phyloP scores from a whole-genome alignment of 2,329 filamentous ascomycete genomes.

The Pseudohalonectria lignicola region DNA sequence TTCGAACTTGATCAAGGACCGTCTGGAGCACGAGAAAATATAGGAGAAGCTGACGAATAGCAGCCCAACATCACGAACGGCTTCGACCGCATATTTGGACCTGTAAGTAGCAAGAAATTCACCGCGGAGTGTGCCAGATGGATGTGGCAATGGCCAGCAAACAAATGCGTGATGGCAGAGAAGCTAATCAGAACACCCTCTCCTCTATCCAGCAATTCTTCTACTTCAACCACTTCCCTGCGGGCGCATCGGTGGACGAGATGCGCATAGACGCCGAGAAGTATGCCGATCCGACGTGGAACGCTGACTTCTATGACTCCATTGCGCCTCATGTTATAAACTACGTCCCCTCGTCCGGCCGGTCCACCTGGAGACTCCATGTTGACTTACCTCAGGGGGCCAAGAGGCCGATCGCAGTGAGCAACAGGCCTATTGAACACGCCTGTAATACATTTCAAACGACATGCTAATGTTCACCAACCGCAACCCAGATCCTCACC shows the following conservation, averaged over 20 bases:
- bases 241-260: constrained; percentile 29
- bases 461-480: neutral
- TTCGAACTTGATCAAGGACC: too few relatives aligned
- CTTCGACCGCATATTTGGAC: constrained; percentile 55
- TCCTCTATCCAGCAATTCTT: constrained; percentile 32
- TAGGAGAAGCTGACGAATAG: neutral
- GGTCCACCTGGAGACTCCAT: constrained; percentile 37
- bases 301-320: constrained; percentile 46
- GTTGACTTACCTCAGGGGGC: constrained; percentile 40
- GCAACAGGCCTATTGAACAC: neutral
- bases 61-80: constrained; percentile 48
- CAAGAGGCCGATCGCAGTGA: constrained; percentile 35
- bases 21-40: too few relatives aligned
- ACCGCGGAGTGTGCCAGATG: too few relatives aligned
- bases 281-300: constrained; percentile 38
- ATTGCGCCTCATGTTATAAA: constrained; percentile 42
- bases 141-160: too few relatives aligned
- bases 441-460: too few relatives aligned
- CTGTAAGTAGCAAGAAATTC: constrained; percentile 11
- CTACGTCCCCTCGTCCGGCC: constrained; percentile 39
- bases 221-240: constrained; percentile 47
- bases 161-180: too few relatives aligned
- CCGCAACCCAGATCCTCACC: constrained; percentile 27
- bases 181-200: neutral
- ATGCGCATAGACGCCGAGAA: constrained; percentile 42